phyloP scores from a whole-genome alignment of 192 early-diverging fungal genomes.

The Allomyces javanicus region DNA sequence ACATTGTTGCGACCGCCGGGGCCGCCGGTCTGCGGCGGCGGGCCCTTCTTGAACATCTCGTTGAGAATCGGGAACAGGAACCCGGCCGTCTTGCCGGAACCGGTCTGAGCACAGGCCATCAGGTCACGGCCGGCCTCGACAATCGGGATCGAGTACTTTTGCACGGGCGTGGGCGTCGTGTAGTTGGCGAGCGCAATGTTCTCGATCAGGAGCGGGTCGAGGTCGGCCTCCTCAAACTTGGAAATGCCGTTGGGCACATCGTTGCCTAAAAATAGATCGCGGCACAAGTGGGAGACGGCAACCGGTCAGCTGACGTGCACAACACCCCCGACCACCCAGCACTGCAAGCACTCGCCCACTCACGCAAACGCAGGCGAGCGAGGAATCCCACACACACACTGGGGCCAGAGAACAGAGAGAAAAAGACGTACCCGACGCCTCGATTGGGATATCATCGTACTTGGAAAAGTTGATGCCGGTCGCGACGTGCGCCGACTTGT shows the following conservation, averaged over 20 bases:
- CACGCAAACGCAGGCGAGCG: no score
- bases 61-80: slow-evolving; percentile 93
- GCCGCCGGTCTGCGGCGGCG: slow-evolving; percentile 19
- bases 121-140: slow-evolving; percentile 67
- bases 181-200: slow-evolving; percentile 82
- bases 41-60: slow-evolving; percentile 70
- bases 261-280: no score
- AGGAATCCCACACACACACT: no score
- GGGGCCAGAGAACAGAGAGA: no score
- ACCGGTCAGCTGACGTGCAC: no score
- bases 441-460: slow-evolving; percentile 96
- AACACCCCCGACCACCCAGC: neutral
- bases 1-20: slow-evolving; percentile 23
- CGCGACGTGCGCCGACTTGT: slow-evolving; percentile 46
- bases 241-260: neutral
- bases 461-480: slow-evolving; percentile 98
- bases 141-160: slow-evolving; percentile 78
- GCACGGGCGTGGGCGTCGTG: slow-evolving; percentile 81
- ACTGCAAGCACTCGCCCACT: slow-evolving; percentile 26
- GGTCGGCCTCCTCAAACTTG: slow-evolving; percentile 40
- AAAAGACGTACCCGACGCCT: slow-evolving; percentile 42
- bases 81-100: slow-evolving; percentile 84
- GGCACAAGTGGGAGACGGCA: no score
- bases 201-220: slow-evolving; percentile 69
- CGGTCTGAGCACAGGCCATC: slow-evolving; percentile 98